Base-by-base conservation (phyloP, 2,329 filamentous ascomycete species). In the Neophaeococcomyces mojaviensis region DNA sequence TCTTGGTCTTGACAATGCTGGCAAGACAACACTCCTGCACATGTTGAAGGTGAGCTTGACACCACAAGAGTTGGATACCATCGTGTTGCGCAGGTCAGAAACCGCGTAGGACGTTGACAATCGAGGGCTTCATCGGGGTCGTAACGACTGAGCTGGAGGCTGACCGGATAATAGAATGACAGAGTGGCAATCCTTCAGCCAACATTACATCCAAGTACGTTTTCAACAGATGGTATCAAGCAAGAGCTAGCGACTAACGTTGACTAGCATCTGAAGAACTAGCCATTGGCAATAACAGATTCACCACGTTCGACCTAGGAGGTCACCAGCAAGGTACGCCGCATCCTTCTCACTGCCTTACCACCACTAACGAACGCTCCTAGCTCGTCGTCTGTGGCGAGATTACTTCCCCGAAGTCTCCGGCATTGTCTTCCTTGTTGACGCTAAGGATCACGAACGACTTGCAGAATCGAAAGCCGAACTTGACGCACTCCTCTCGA, bases 401-500 rank as follows among this genome's bases (percentile, higher is more conserved):
- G 88, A 95, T 64, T 95, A 94, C 72, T 94, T 95, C 78, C 88
- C 88, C 59, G 89, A 95, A 73, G 88, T 95, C 54, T 88, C 84
- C 68, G 89, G 90, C 50, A 94, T 97, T 59, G 89, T 98, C 58
- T 98, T 97, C 78, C 83, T 97, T 48, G 87, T 98, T 59, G 92
- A 98, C 62, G 88, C 92, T 61, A 95, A 95, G 73, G 92, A 98
- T 70, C 84, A 88, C 69, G 90, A 97, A 73, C 88, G 92, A 58
- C 86, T 98, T 67, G 67, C 77, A 60, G 92, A 98, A 74, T 86
- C 88, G 63, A 97, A 97, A 76, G 90, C 86, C 60, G 92, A 98
- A 74, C 85, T 98, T 53, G 92, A 98, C 64, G 88, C 86, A 44
- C 84, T 97, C 43, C 78, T 98, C 57, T 82, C 86, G 52, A 96